Evolutionary conservation across 352 stramenopile species (phyloP), one percentile per base, ranked within the genome.

Genomic region (Pythium brassicae): DNA sequence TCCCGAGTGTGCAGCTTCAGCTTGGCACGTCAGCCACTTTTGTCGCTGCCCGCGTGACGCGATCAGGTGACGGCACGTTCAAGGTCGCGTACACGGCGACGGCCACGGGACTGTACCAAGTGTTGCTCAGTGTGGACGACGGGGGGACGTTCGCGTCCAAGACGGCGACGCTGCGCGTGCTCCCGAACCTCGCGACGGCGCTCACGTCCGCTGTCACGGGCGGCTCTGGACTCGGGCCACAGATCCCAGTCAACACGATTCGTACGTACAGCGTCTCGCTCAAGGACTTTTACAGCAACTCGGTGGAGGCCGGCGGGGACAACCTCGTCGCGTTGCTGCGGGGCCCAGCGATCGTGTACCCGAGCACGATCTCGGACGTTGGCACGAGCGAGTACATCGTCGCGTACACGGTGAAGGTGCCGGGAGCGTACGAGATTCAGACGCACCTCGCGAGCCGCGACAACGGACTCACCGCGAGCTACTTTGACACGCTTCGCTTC

Each of bases 391-490:
- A 70, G 14, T 87, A 86, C 50, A 39, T 66, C 23, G 70, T 81
- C 19, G 61, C 53, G 9, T 85, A 83, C 35, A 35, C 53, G 17
- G 60, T 69, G 19, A 53, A 55, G 9, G 52, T 69, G 23, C 54
- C 65, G 26, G 72, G 76, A 0, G 10, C 59, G 2, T 86, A 83
- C 55, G 67, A 88, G 49, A 71, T 82, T 37, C 62, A 86, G 53
- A 82, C 65, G 8, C 25, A 62, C 29, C 60, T 87, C 6, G 65
- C 69, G 29, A 62, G 60, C 23, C 55, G 55, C 15, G 37, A 57
- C 12, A 56, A 50, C 23, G 74, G 72, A 0, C 55, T 86, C 3
- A 53, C 56, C 5, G 70, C 62, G 2, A 66, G 69, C 42, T 85
- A 85, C 47, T 86, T 73, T 40, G 44, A 62, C 1, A 61, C 63